Evolutionary conservation across 2,329 filamentous ascomycete genomes (phyloP).

Genomic region (Mollisia scopiformis): DNA sequence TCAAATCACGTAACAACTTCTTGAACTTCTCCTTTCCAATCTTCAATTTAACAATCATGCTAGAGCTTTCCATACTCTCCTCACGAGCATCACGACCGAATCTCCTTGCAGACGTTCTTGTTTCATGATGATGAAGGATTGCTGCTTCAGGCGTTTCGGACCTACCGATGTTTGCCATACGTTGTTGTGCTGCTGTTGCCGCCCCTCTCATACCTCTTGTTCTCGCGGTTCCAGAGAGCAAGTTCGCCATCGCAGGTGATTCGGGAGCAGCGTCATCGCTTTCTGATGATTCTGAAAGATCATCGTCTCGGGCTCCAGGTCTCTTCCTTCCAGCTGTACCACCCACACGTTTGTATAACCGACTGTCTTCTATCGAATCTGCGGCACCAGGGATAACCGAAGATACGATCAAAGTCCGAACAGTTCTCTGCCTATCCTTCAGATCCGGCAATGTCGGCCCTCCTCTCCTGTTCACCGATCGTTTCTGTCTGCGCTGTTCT

Average conservation of each 20-base stretch:
- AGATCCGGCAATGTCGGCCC: constrained; percentile 94
- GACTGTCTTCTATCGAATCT: constrained; percentile 77
- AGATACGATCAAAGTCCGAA: constrained; percentile 89
- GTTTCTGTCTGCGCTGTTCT: constrained; percentile 92
- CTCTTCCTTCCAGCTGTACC: constrained; percentile 61
- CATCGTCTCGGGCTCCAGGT: constrained; percentile 53
- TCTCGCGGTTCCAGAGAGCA: constrained; percentile 74
- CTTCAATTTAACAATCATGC: constrained; percentile 73
- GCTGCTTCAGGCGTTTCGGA: constrained; percentile 88
- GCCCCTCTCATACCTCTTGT: constrained; percentile 89
- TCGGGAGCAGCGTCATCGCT: constrained; percentile 87
- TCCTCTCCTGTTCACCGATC: constrained; percentile 90
- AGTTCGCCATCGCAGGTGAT: constrained; percentile 77
- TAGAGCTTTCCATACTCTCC: constrained; percentile 70
- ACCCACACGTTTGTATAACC: constrained; percentile 79
- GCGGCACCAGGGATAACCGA: constrained; percentile 90
- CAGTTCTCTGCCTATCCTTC: constrained; percentile 90
- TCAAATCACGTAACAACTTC: constrained; percentile 62
- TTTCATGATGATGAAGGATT: constrained; percentile 71
- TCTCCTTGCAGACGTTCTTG: constrained; percentile 65
- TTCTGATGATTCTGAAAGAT: constrained; percentile 83
- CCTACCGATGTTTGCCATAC: constrained; percentile 79
- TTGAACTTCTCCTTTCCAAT: constrained; percentile 73
- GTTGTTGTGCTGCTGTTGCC: constrained; percentile 81
- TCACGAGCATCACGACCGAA: constrained; percentile 70